Base-by-base conservation (phyloP, 768 basidiomycete genomes). In the Phaeotremella fagi region DNA sequence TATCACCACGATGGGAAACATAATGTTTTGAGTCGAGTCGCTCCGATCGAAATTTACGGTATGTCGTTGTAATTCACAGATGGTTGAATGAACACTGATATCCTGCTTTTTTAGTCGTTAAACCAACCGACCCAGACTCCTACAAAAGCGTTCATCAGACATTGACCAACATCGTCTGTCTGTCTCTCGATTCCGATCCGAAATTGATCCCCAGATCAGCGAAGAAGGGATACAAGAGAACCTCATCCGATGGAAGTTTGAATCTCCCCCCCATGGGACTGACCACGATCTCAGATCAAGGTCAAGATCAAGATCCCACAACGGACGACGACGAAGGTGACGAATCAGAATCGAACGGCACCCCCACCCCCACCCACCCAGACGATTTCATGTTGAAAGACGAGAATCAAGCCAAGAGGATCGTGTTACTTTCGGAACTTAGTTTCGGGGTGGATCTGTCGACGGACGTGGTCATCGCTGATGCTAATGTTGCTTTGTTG, bases 331-430 rank as follows among this genome's bases (percentile, higher is more conserved):
- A 54, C 33, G 33, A 9, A n/a, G 53, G 61, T 7, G 43, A 46
- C 79, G 41, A 88, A 92, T 65, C n/a, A n/a, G n/a, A n/a, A n/a
- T n/a, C n/a, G n/a, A n/a, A n/a, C n/a, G n/a, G n/a, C n/a, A n/a
- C n/a, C n/a, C n/a, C n/a, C n/a, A n/a, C n/a, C n/a, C n/a, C n/a
- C n/a, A n/a, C n/a, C n/a, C n/a, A n/a, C n/a, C 83, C 84, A 1
- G 92, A 98, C 67, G 92, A 98, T 75, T 98, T 99, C 74, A 81
- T 82, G 42, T 90, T 99, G 77, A 94, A 91, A 89, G 85, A 85
- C 1, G 85, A 87, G 63, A 78, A 79, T 37, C 94, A 99, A 73
- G 95, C 94, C 51, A 86, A 85, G 75, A 82, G 89, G 49, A 97
- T 99, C 61, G 86, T 85, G 47, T 75, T 78, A 18, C 85, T 83